Conservation (phyloP, 352 stramenopile species). For the Globisporangium solare region DNA sequence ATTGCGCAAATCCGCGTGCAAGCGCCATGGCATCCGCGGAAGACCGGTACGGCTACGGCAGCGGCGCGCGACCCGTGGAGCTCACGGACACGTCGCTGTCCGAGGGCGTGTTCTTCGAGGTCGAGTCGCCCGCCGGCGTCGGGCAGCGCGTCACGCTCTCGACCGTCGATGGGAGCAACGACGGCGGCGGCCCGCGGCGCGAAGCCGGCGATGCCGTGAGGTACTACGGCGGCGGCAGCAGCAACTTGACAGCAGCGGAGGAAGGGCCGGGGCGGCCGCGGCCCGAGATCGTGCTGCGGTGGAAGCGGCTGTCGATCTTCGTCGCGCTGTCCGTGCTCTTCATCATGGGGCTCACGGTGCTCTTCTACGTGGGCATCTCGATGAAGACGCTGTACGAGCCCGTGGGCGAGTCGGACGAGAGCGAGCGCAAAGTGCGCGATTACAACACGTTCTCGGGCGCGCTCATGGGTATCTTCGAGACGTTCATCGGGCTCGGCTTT, state of each 20-base stretch:
- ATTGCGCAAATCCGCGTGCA: background rate
- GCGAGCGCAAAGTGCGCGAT: conserved; percentile 9
- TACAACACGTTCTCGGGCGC: conserved; percentile 23
- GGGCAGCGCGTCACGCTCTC: conserved; percentile 7
- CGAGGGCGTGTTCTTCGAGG: conserved; percentile 14
- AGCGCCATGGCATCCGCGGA: background rate
- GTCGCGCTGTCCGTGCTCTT: conserved; percentile 5
- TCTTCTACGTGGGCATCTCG: conserved; percentile 14
- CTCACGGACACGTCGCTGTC: conserved; percentile 17
- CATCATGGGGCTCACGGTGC: conserved; percentile 11
- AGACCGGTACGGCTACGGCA: conserved; percentile 12
- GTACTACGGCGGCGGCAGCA: too few relatives aligned
- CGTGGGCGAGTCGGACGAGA: conserved; percentile 13
- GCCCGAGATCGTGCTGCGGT: conserved; percentile 18
- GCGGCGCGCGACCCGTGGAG: conserved; percentile 4
- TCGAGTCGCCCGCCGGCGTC: conserved; percentile 9
- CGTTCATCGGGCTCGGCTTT: conserved; percentile 16
- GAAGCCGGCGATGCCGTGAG: background rate
- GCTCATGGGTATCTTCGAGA: conserved; percentile 20
- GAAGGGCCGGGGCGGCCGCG: background rate
- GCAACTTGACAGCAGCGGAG: too few relatives aligned
- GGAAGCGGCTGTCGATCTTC: conserved; percentile 12
- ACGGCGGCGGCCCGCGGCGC: background rate
- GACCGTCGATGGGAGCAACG: conserved; percentile 5
- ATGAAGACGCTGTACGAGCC: conserved; percentile 11